These are phyloP conservation scores for Eutypa lata DNA, from an alignment of 2,329 filamentous ascomycete species.

Conservation along the genomic window DNA sequence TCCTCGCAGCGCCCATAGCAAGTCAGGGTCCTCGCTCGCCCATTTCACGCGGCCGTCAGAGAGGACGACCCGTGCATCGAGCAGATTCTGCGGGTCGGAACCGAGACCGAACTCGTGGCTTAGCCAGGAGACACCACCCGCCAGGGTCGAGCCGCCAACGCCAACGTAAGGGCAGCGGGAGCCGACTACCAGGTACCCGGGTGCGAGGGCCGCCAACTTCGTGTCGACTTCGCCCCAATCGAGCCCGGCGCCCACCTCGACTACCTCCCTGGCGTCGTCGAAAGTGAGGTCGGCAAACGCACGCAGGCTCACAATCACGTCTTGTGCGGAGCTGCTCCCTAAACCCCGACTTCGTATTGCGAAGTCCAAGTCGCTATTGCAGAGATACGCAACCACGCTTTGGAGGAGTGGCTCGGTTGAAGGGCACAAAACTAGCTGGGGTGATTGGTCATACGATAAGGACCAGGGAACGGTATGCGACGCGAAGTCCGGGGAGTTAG, in stretches of 20 bases:
- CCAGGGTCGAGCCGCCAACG: constrained; percentile 1
- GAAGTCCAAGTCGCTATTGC: not conserved
- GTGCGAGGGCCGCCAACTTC: not conserved
- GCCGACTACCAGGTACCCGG: not conserved
- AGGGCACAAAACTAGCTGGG: not conserved
- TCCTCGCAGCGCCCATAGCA: not conserved
- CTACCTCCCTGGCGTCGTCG: not conserved
- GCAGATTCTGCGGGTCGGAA: constrained; percentile 1
- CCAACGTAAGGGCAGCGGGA: constrained; percentile 2
- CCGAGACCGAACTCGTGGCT: constrained; percentile 1
- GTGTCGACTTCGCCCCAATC: constrained; percentile 1
- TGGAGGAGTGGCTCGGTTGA: not conserved
- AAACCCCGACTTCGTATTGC: not conserved
- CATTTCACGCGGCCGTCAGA: constrained; percentile 1
- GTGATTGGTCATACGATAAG: not conserved
- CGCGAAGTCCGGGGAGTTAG: not conserved
- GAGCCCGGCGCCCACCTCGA: not conserved
- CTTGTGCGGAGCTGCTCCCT: not conserved
- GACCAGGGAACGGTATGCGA: not conserved
- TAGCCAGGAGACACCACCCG: constrained; percentile 1
- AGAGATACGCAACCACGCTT: not conserved
- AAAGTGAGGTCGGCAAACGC: not conserved
- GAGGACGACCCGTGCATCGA: constrained; percentile 1
- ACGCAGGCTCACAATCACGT: constrained; percentile 1
- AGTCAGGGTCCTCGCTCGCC: constrained; percentile 1